A percentile compares a stretch with the other conserved stretches of the same genome.
These are phyloP conservation scores for Leucoagaricus sp. DNA, from an alignment of 1,284 basidiomycete species.

Conservation along the genomic window DNA sequence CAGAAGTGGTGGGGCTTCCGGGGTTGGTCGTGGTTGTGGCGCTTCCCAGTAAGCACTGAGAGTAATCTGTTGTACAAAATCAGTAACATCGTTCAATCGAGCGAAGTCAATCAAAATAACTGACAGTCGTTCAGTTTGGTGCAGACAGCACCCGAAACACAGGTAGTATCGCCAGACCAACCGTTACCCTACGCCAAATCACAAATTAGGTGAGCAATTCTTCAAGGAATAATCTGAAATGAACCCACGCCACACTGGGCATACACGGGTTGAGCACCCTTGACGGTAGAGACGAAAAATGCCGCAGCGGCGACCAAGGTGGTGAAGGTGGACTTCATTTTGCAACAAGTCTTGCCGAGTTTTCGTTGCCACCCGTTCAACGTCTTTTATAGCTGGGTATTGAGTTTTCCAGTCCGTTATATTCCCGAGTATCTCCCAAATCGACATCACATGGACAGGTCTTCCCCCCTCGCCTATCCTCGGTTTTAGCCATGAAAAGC, in stretches of 20 bases:
- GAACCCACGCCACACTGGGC: constrained; percentile 43
- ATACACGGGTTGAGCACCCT: constrained; percentile 33
- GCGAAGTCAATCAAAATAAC: constrained; percentile 9
- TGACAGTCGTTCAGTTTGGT: constrained; percentile 35
- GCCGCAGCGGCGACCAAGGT: constrained; percentile 31
- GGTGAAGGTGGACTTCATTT: constrained; percentile 29
- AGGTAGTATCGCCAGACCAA: constrained; percentile 37
- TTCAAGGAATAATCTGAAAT: not conserved
- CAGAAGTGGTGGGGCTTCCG: constrained; percentile 29
- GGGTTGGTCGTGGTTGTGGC: constrained; percentile 28
- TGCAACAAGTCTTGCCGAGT: constrained; percentile 15
- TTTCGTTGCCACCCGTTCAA: constrained; percentile 1
- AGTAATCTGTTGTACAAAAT: constrained; percentile 32
- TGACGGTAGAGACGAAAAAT: constrained; percentile 27
- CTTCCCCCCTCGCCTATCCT: constrained; percentile 2
- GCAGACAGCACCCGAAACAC: constrained; percentile 37
- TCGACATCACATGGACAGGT: constrained; percentile 10
- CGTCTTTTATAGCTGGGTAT: constrained; percentile 11
- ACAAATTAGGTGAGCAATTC: constrained; percentile 23
- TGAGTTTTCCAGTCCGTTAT: constrained; percentile 1
- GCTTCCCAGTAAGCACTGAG: constrained; percentile 37
- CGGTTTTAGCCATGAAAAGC: not conserved
- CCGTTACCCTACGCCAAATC: constrained; percentile 33
- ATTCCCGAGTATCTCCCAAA: constrained; percentile 15
- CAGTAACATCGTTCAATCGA: not conserved